Base-by-base conservation (phyloP, 306 rosid species). In the Cicer yamashitae region DNA sequence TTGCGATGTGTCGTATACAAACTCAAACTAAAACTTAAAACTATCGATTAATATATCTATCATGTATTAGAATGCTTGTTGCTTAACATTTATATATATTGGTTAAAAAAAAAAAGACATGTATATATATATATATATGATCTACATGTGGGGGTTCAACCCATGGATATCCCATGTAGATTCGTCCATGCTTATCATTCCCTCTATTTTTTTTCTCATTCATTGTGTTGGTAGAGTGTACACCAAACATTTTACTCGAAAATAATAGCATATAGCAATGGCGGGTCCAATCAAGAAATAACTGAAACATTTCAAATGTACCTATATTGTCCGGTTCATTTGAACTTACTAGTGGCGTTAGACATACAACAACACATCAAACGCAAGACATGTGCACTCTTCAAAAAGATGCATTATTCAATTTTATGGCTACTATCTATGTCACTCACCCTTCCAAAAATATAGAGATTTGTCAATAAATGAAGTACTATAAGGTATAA, bases 351-450 rank as follows among this genome's bases (percentile, higher is more conserved):
- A 30, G 64, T 43, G 76, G 54, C 43, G 57, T 60, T 79, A 45
- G 20, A 71, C 76, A 86, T 57, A 58, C 45, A 51, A 70, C 41
- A 77, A 74, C 64, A 65, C 6, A 22, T 74, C 77, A 52, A 47
- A 78, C 6, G 74, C 65, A 81, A 72, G 76, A 52, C 84, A 83
- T 67, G 79, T 71, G 82, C 74, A 30, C 34, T 45, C 59, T 67
- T 75, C 30, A 78, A 76, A 57, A n/a, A 65, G 82, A 73, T 80
- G 77, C 81, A 82, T 68, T 67, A 63, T 82, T 75, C 81, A 80
- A 72, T 60, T 80, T 73, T 61, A 73, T 85, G 79, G 9, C 77
- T 74, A 62, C 67, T 52, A 56, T 59, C 71, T 77, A 53, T 47
- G 11, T 73, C 73, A 56, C 5, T 69, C 75, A 48, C 38, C 20